Evolutionary conservation across 768 basidiomycete species (phyloP), one percentile per base, ranked within the genome.

Genomic region (Mycena chlorophos): DNA sequence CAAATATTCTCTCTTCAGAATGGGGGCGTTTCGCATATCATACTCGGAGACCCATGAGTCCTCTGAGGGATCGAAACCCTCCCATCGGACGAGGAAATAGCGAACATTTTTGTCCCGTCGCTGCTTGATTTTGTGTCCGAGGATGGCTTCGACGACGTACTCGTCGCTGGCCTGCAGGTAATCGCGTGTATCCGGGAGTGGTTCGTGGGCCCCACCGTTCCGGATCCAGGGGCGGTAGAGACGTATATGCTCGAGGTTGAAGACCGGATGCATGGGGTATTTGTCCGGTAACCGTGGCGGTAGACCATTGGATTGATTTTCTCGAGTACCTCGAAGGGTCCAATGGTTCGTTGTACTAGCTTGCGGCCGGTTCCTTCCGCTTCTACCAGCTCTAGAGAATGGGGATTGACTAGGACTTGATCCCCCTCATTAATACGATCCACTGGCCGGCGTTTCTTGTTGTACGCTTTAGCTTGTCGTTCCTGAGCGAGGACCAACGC

Each of bases 381-480:
- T 8, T 64, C 54, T 0, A 60, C 26, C 2, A 68, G 55, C 25
- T 67, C 57, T 2, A 69, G 42, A 1, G 54, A 43, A 16, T 69
- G 66, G 0, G 67, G 67, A 17, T 69, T 69, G 3, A 70, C 39
- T 5, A 70, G 38, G 0, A 66, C 69, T 13, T 47, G 27, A 30
- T 58, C 60, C 5, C 51, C 56, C 2, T 42, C 48, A 12, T 45
- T 23, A 3, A 55, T 43, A 5, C 40, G 14, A 16, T 55, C 48
- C 4, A 63, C 45, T 13, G 55, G 43, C 13, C 57, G 47, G 4
- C 65, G 45, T 0, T 39, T 28, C 34, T 63, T 52, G 39, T 69
- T 68, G 57, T 64, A 66, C 1, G 59, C 51, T 23, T 50, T 38
- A 0, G 63, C 57, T 48, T 68, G 69, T 19, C 48, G 19, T 50